These are phyloP conservation scores for Corinectria fuckeliana DNA, from an alignment of 2,329 filamentous ascomycete genomes.

Conservation along the genomic window DNA sequence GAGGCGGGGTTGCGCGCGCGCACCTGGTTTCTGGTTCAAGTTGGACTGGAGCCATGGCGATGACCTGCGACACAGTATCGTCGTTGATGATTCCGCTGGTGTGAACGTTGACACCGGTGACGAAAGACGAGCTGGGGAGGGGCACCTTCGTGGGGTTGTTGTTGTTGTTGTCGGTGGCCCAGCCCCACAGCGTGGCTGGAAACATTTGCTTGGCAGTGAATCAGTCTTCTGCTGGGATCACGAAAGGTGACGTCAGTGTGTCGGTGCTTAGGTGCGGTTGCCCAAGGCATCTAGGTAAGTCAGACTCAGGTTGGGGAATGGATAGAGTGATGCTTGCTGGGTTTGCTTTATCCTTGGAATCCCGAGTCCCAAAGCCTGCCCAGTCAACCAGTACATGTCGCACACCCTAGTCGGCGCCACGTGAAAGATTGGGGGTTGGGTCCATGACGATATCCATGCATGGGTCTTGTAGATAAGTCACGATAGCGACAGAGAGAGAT, in stretches of 20 bases:
- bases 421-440: neutral
- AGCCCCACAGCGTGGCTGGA: constrained; percentile 22
- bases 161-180: neutral
- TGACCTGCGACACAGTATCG: constrained; percentile 1
- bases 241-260: neutral
- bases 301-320: neutral
- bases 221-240: neutral
- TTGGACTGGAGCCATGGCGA: constrained; percentile 36
- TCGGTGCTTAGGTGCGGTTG: no score
- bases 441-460: constrained; percentile 7
- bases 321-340: neutral
- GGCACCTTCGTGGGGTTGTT: neutral
- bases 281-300: neutral
- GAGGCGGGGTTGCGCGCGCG: neutral
- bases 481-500: neutral
- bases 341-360: neutral
- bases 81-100: neutral
- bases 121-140: neutral
- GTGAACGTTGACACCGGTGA: neutral
- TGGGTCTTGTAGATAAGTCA: neutral
- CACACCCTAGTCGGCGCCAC: constrained; percentile 1
- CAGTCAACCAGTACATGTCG: no score
- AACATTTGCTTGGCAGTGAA: neutral
- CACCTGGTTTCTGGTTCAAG: constrained; percentile 33
- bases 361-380: neutral